Percentiles rank a stretch among this genome's conserved stretches.
phyloP scores from a whole-genome alignment of 2,329 filamentous ascomycete species.

The Neonectria ditissima region DNA sequence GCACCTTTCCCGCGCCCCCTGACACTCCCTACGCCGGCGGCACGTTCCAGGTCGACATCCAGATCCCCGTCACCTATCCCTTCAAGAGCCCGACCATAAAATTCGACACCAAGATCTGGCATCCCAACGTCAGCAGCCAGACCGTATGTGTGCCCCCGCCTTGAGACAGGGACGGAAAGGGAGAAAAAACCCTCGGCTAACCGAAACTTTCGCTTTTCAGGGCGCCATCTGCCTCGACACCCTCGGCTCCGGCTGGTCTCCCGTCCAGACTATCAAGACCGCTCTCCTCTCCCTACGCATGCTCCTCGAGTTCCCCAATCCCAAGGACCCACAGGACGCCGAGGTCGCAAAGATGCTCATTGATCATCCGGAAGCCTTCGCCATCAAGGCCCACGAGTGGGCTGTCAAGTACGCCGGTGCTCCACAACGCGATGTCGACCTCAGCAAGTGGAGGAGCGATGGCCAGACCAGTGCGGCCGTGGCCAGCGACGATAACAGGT shows the following conservation, averaged over 20 bases:
- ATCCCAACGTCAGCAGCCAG: conserved; percentile 95
- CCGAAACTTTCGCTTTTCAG: conserved; percentile 58
- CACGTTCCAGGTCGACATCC: conserved; percentile 84
- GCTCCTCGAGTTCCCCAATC: conserved; percentile 91
- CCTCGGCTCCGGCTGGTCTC: conserved; percentile 89
- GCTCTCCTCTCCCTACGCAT: conserved; percentile 93
- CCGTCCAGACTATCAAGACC: conserved; percentile 95
- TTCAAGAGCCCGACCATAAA: conserved; percentile 93
- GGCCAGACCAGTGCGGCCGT: conserved; percentile 52
- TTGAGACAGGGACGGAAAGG: not conserved
- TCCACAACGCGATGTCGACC: conserved; percentile 60
- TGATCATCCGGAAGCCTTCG: conserved; percentile 81
- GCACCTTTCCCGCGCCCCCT: conserved; percentile 86
- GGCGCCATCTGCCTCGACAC: conserved; percentile 98
- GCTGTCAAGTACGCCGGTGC: conserved; percentile 86
- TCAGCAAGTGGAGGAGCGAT: conserved; percentile 62
- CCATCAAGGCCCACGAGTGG: conserved; percentile 89
- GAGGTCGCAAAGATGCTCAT: conserved; percentile 94
- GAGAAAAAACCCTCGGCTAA: conserved; percentile 27
- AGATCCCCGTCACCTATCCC: conserved; percentile 88
- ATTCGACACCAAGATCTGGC: conserved; percentile 95
- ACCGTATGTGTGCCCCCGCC: conserved; percentile 70
- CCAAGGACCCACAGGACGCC: conserved; percentile 95
- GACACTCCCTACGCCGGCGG: conserved; percentile 95
- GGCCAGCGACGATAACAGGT: conserved; percentile 44